Base-by-base conservation (phyloP, 2,329 filamentous ascomycete species). In the Nannizziopsis arthrosporioides region DNA sequence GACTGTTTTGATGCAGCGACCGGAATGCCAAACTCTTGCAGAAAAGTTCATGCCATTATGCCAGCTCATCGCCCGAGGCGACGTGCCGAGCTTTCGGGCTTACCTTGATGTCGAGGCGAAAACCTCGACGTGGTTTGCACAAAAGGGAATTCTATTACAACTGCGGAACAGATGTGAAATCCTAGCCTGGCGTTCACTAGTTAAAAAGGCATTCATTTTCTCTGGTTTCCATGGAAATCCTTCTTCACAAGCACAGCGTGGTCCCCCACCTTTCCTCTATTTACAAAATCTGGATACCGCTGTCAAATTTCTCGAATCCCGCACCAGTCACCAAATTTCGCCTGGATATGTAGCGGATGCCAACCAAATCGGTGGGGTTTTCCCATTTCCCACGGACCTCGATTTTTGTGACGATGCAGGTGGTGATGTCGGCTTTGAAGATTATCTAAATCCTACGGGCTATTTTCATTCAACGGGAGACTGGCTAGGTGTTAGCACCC, bases 121-220 rank as follows among this genome's bases (percentile, higher is more conserved):
- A 3, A 72, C 82, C 56, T 77, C 81, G 47, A 66, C 75, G 41
- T 95, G 85, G 82, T 82, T 94, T 50, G 77, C 86, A 22, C 74
- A 77, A 35, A 84, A 81, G 61, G 82, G 85, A 1, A 74, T 94
- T 19, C 75, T 93, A 17, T 73, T 94, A 5, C 80, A 83, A 11
- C 71, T 95, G 9, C 75, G 80, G 2, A 85, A 85, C 59, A 78
- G 86, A 45, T 82, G 89, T 50, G 84, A 92, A 48, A 79, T 86
- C 1, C 72, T 93, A 2, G 77, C 94, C 10, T 94, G 87, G 87
- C 80, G 90, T 11, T 84, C 84, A 1, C 74, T 96, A 5, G 78
- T 84, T 14, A 78, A 88, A 27, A 82, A 81, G 55, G 79, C 82
- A 0, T 95, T 94, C 63, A 68, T 90, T 8, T 72, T 92, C 10